A percentile compares a stretch with the other conserved stretches of the same genome.
Conservation (phyloP, 1,139 yeast species). For the Candida sanyaensis region DNA sequence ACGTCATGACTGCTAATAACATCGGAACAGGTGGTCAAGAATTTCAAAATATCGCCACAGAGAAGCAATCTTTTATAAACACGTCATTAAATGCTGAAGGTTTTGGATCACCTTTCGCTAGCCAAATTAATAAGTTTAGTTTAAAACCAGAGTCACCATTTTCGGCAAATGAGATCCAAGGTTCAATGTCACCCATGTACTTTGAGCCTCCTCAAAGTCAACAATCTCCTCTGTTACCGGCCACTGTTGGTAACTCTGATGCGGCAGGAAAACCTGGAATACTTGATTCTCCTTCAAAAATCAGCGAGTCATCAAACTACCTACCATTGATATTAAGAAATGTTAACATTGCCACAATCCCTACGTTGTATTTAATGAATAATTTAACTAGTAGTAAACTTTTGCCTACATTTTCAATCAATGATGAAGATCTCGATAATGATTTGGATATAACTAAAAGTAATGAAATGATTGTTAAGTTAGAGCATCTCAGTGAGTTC, state of each 20-base stretch:
- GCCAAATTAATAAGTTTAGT: constrained; percentile 14
- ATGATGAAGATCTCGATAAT: constrained; percentile 32
- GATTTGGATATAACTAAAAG: constrained; percentile 33
- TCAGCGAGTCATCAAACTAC: constrained; percentile 50
- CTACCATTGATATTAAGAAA: constrained; percentile 65
- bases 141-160: constrained; percentile 33
- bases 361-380: constrained; percentile 46
- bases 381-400: constrained; percentile 26
- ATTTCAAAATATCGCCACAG: neutral
- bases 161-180: constrained; percentile 22
- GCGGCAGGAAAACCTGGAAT: constrained; percentile 2
- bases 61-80: constrained; percentile 1
- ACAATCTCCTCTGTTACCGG: constrained; percentile 11
- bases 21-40: neutral
- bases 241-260: constrained; percentile 3
- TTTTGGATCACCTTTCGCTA: constrained; percentile 28
- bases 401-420: constrained; percentile 32
- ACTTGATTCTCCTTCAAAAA: constrained; percentile 14
- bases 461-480: constrained; percentile 33
- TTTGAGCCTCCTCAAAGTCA: constrained; percentile 16
- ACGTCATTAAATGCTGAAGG: constrained; percentile 20
- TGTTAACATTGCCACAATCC: constrained; percentile 61
- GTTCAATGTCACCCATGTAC: constrained; percentile 22
- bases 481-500: constrained; percentile 33
- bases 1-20: neutral